Conservation (phyloP, 306 rosid genomes). For the Glycine soja region DNA sequence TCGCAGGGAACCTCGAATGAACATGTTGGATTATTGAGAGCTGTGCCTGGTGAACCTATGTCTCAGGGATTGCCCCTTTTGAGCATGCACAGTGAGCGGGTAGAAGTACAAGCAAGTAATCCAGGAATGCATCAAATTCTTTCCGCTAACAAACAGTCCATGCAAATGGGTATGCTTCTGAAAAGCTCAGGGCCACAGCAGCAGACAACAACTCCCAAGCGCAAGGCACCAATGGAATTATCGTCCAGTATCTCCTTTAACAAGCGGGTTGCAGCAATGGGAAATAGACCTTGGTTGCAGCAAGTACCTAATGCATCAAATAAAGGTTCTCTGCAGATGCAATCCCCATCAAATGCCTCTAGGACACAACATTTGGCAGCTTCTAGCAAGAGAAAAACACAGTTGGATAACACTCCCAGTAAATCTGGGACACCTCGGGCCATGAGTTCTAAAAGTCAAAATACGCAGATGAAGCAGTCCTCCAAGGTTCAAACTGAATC, state of each 20-base stretch:
- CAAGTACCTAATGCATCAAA: slow-evolving; percentile 57
- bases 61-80: slow-evolving; percentile 55
- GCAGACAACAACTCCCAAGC: slow-evolving; percentile 62
- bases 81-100: slow-evolving; percentile 54
- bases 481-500: slow-evolving; percentile 71
- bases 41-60: slow-evolving; percentile 48
- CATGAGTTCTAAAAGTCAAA: slow-evolving; percentile 60
- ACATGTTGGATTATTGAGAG: slow-evolving; percentile 54
- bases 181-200: slow-evolving; percentile 52
- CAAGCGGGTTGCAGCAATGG: slow-evolving; percentile 66
- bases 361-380: slow-evolving; percentile 49
- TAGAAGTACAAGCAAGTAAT: slow-evolving; percentile 45
- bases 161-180: slow-evolving; percentile 52
- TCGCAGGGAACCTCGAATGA: slow-evolving; percentile 50
- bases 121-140: slow-evolving; percentile 48
- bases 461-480: slow-evolving; percentile 55
- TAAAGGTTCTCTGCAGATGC: slow-evolving; percentile 56
- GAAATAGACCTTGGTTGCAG: slow-evolving; percentile 82
- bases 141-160: slow-evolving; percentile 49
- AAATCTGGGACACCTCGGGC: slow-evolving; percentile 72
- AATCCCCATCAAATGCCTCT: slow-evolving; percentile 51
- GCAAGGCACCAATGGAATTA: slow-evolving; percentile 68
- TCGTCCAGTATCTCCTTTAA: slow-evolving; percentile 48
- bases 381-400: slow-evolving; percentile 67
- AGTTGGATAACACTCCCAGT: slow-evolving; percentile 58